Evolutionary conservation across 1,284 basidiomycete genomes (phyloP), one percentile per base, ranked within the genome.

Genomic region (Tremellales sp.): DNA sequence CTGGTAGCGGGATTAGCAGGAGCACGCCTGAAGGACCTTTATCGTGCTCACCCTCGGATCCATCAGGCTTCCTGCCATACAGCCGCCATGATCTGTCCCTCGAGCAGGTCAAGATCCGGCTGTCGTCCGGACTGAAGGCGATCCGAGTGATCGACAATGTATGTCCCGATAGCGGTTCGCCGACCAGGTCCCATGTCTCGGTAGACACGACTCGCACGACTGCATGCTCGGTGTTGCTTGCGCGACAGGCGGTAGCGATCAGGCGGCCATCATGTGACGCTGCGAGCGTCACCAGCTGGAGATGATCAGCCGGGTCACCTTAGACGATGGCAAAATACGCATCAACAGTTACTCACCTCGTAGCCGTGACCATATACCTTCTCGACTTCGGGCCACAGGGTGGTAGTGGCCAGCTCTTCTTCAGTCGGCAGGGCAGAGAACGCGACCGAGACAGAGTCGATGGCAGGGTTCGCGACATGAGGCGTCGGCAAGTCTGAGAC

Each of bases 361-460:
- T 97, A 97, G 27, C 92, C 92, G 72, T 98, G 96, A 1, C 94
- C 96, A 70, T 97, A 99, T 2, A 99, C 78, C 70, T 98, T 99
- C 66, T 98, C 94, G 1, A 85, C 78, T 74, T 98, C 96, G 0
- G 94, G 94, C 96, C 96, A 99, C 0, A 98, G 80, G 0, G 94
- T 97, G 12, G 82, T 80, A 0, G 84, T 81, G 0, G 88, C 84
- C 1, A 98, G 79, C 70, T 80, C 76, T 48, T 79, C 80, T 56
- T 81, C 79, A 2, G 75, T 75, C 0, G 80, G 79, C 10, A 79
- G 70, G n/a, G 64, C 46, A 1, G 67, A 64, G 25, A 76, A 56
- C 2, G 67, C 62, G 8, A 61, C 54, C 0, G 73, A 71, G 8
- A 76, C 66, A 11, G 72, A 73, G 45, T 74, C 65, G 37, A 65